These are phyloP conservation scores for Afroboletus lepidellus DNA, from an alignment of 1,284 basidiomycete species.

Conservation along the genomic window DNA sequence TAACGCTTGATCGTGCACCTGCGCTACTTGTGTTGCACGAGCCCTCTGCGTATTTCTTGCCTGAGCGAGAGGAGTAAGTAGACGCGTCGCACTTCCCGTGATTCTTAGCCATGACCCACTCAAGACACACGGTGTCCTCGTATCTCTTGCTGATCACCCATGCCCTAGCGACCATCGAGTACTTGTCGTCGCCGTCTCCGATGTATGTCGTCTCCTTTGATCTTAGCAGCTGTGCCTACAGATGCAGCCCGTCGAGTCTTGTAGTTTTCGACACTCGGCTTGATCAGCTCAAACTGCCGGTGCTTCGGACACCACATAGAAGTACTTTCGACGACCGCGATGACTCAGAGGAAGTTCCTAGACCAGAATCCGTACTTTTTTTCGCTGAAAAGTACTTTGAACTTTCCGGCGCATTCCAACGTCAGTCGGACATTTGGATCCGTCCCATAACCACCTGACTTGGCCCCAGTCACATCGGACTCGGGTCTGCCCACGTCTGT, in stretches of 20 bases:
- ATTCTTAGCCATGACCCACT: background rate
- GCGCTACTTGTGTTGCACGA: constrained; percentile 63
- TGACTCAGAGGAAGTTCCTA: constrained; percentile 24
- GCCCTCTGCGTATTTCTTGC: constrained; percentile 56
- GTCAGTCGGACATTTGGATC: constrained; percentile 27
- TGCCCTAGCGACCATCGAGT: constrained; percentile 30
- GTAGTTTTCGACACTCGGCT: constrained; percentile 64
- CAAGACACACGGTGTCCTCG: constrained; percentile 34
- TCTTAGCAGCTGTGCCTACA: constrained; percentile 5
- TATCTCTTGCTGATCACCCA: constrained; percentile 34
- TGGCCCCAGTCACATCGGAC: background rate
- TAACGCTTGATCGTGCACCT: constrained; percentile 46
- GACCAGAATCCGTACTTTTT: constrained; percentile 31
- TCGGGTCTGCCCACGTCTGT: background rate
- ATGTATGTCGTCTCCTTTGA: constrained; percentile 15
- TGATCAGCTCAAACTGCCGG: constrained; percentile 53
- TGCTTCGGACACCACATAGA: constrained; percentile 37
- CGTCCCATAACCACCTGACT: constrained; percentile 2
- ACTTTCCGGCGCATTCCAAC: constrained; percentile 39
- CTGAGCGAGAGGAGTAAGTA: constrained; percentile 31
- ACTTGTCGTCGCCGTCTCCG: constrained; percentile 21
- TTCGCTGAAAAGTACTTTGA: constrained; percentile 47
- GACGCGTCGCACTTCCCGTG: background rate
- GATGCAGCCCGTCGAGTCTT: constrained; percentile 32
- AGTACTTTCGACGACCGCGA: constrained; percentile 19